phyloP scores from a whole-genome alignment of 2,329 filamentous ascomycete species.

The Venturia nashicola region DNA sequence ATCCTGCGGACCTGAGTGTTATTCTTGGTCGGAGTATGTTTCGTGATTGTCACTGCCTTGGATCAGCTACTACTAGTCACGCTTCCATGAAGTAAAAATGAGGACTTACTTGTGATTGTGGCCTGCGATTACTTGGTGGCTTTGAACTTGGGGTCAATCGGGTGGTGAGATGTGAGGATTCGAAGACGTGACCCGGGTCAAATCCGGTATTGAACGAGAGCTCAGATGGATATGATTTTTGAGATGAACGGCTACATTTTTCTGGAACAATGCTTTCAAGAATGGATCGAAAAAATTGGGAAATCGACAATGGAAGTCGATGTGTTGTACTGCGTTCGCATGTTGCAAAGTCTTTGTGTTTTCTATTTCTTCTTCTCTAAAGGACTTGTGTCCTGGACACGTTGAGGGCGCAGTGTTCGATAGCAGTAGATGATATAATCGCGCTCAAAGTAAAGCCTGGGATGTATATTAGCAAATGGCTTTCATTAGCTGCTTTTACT shows the following conservation, averaged over 20 bases:
- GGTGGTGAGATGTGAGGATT: not conserved
- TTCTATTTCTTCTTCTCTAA: not conserved
- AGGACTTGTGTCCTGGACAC: no score
- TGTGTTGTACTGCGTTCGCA: not conserved
- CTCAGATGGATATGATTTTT: not conserved
- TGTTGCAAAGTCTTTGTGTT: not conserved
- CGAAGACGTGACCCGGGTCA: not conserved
- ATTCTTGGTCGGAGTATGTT: not conserved
- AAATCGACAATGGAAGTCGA: not conserved
- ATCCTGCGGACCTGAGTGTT: not conserved
- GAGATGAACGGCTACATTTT: not conserved
- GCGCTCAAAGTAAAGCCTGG: slow-evolving; percentile 19
- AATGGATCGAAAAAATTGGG: not conserved
- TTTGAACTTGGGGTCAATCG: not conserved
- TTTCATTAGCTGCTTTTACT: slow-evolving; percentile 13
- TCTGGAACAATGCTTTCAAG: not conserved
- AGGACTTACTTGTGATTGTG: not conserved
- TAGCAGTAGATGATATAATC: slow-evolving; percentile 22
- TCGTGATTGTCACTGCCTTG: not conserved
- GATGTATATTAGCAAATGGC: not conserved
- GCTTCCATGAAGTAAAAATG: no score
- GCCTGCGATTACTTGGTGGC: not conserved
- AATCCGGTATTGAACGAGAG: not conserved
- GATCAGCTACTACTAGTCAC: not conserved
- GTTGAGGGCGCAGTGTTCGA: slow-evolving; percentile 6